Base-by-base conservation (phyloP, 2,329 filamentous ascomycete genomes). In the Penicillium janthinellum region DNA sequence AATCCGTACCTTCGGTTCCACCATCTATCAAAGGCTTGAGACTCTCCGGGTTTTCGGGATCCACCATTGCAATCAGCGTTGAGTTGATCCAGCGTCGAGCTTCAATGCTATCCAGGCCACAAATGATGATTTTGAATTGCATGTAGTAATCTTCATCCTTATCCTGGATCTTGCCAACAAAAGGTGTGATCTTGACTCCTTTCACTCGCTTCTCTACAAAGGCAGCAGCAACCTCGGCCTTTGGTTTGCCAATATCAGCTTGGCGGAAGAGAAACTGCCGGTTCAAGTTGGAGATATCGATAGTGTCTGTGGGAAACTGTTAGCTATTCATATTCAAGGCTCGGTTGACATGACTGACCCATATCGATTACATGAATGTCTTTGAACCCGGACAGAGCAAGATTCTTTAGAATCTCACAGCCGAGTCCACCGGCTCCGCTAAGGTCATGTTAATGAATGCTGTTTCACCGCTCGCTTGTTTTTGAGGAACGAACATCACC, bases 311-410 rank as follows among this genome's bases (percentile, higher is more conserved):
- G 10, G 15, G 15, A 5, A 5, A 38, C 22, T n/a, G 25, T 56
- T 45, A 45, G 52, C 28, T 41, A 25, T 38, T 25, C 7, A 14
- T n/a, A 12, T 28, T 12, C 47, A n/a, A 8, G 25, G 22, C n/a
- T 31, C 7, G 1, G 34, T 25, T 5, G 52, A 20, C 31, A 41
- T 15, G n/a, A 73, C 82, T 59, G 78, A 90, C 90, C 91, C 95
- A 99, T 99, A 79, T 99, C 95, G 70, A 99, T 98, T 60, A 99
- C 95, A 80, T 99, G 92, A 67, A 99, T 97, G 71, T 96, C 87
- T 77, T 90, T 96, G 81, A 99, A 99, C 31, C 93, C 92, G 1
- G 94, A 97, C 54, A 99, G 84, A 44, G 95, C 95, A 37, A 99
- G 84, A 71, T 99, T 92, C 81, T 99, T 99, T 54, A 99, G 82